phyloP scores from a whole-genome alignment of 306 rosid species.

The Betula pendula region DNA sequence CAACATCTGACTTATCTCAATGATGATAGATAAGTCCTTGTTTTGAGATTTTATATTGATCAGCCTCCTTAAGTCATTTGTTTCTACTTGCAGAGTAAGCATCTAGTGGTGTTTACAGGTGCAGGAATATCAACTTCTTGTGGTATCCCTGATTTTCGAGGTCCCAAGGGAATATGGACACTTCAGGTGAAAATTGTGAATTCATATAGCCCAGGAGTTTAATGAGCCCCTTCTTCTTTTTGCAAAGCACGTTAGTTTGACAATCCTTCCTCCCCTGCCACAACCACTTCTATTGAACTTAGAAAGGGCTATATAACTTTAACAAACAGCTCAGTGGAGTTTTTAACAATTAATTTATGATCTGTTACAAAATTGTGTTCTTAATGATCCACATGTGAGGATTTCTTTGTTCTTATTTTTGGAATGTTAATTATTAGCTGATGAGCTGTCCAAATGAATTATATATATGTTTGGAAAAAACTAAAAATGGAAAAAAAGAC shows the following conservation, averaged over 20 bases:
- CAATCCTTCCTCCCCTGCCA: constrained; percentile 17
- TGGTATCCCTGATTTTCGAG: constrained; percentile 98
- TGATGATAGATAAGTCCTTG: constrained; percentile 14
- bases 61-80: constrained; percentile 20
- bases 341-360: not conserved
- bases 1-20: constrained; percentile 28
- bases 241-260: constrained; percentile 9
- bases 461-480: not conserved
- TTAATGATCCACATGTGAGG: not conserved
- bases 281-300: not conserved
- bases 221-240: constrained; percentile 12
- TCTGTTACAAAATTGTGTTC: not conserved
- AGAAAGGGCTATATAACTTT: constrained; percentile 3
- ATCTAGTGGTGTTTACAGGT: constrained; percentile 96
- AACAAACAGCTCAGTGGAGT: not conserved
- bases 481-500: not conserved
- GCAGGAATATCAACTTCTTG: constrained; percentile 98
- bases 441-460: constrained; percentile 2
- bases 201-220: constrained; percentile 4
- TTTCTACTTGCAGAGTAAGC: constrained; percentile 84
- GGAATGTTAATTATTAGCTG: constrained; percentile 7
- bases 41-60: constrained; percentile 20
- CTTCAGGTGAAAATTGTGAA: constrained; percentile 67
- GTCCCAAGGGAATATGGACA: constrained; percentile 98
- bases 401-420: not conserved